These are phyloP conservation scores for Solanum sparsipilum DNA, from an alignment of 257 asterid species.

Conservation along the genomic window DNA sequence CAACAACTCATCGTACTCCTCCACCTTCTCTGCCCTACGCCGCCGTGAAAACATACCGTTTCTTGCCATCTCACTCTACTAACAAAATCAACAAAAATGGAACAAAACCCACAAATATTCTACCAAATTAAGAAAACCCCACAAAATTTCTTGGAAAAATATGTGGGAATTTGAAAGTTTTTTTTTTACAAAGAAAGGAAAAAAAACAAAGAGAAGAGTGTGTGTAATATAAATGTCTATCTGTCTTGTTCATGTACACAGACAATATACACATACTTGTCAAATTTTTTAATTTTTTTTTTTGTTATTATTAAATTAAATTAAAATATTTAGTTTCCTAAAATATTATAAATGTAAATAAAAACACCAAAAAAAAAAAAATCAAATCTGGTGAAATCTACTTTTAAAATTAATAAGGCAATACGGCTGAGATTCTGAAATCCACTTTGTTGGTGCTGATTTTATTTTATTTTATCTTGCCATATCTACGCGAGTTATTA, in stretches of 20 bases:
- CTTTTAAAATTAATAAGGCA: constrained; percentile 25
- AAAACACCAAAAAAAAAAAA: neutral
- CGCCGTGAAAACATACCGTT: constrained; percentile 44
- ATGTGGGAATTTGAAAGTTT: neutral
- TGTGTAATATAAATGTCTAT: neutral
- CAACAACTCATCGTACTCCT: constrained; percentile 17
- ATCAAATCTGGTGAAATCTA: constrained; percentile 56
- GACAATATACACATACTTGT: constrained; percentile 10
- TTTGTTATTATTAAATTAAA: neutral
- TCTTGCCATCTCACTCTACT: constrained; percentile 27
- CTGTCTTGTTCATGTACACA: neutral
- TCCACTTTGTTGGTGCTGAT: constrained; percentile 42
- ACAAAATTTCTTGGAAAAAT: neutral
- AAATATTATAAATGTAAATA: neutral
- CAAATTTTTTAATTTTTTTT: neutral
- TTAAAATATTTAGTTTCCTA: neutral
- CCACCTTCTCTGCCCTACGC: constrained; percentile 28
- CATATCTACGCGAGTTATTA: constrained; percentile 27
- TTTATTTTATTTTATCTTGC: constrained; percentile 14
- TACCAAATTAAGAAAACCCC: neutral
- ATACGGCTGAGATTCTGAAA: constrained; percentile 51
- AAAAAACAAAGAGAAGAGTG: neutral
- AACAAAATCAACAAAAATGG: constrained; percentile 6
- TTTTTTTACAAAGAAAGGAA: neutral
- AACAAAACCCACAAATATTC: neutral